phyloP scores from a whole-genome alignment of 108 stramenopile species.

The Cyclotella baltica region DNA sequence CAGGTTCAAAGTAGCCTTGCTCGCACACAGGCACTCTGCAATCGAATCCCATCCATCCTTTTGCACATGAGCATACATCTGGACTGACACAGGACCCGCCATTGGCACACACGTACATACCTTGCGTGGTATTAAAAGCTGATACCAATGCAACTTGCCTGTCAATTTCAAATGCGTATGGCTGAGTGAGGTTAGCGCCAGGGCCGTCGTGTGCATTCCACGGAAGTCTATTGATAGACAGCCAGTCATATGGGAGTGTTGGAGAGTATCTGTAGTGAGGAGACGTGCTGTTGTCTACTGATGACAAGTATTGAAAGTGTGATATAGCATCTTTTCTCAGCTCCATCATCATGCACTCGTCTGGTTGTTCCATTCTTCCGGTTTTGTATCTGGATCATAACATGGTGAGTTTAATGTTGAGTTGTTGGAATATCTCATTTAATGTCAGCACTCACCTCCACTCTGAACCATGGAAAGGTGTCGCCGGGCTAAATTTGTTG shows the following conservation, averaged over 20 bases:
- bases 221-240: slow-evolving; percentile 32
- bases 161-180: slow-evolving; percentile 68
- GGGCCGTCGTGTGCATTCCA: slow-evolving; percentile 57
- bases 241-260: slow-evolving; percentile 62
- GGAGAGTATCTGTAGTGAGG: slow-evolving; percentile 59
- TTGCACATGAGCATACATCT: slow-evolving; percentile 76
- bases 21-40: slow-evolving; percentile 88
- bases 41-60: slow-evolving; percentile 90
- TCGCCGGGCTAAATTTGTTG: background rate
- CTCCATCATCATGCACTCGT: slow-evolving; percentile 74
- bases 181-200: slow-evolving; percentile 48
- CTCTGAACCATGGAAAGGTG: slow-evolving; percentile 42
- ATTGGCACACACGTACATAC: slow-evolving; percentile 87
- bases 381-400: slow-evolving; percentile 37
- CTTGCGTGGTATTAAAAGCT: slow-evolving; percentile 65
- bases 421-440: no score
- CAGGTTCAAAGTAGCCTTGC: slow-evolving; percentile 79
- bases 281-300: slow-evolving; percentile 53
- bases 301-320: slow-evolving; percentile 66
- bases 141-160: slow-evolving; percentile 78
- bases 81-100: slow-evolving; percentile 77
- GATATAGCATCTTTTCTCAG: slow-evolving; percentile 56
- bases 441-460: slow-evolving; percentile 28
- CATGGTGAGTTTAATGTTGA: background rate
- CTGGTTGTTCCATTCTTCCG: slow-evolving; percentile 46